Base-by-base conservation (phyloP, 352 stramenopile genomes). In the Phytophthora pini region DNA sequence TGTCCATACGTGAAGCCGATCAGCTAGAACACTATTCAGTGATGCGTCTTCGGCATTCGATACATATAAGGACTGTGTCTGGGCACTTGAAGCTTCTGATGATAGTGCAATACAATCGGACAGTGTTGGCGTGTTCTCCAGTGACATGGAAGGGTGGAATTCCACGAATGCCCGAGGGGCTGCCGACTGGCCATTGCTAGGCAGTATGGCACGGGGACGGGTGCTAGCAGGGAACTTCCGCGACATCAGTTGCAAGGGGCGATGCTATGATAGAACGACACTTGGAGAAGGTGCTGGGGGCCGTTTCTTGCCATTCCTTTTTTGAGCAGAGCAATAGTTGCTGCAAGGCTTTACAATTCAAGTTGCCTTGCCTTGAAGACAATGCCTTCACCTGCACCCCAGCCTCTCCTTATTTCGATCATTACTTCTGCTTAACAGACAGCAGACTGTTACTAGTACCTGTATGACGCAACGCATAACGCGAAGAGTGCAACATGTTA, bases 101-200 rank as follows among this genome's bases (percentile, higher is more conserved):
- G 74, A 22, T 22, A 26, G 34, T 20, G 67, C 36, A 2, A 79
- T 54, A 48, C 79, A 70, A 29, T 82, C 66, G 2, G 70, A 4
- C 5, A 74, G 13, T 13, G 38, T 72, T 24, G 56, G 49, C 2
- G 70, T 70, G 47, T 84, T 67, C 34, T 88, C 80, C 26, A 91
- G 61, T 34, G 82, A 88, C 80, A 91, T 91, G 59, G 80, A 88
- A 27, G 74, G 70, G 58, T 91, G 82, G 57, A 89, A 91, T 52
- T 91, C 82, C 12, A 91, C 70, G 24, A 82, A 80, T 41, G 46
- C 27, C 32, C 52, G 20, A 48, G 10, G n/a, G 26, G 17, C 52
- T 12, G 43, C 22, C n/a, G 56, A 57, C 13, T 17, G 29, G 10
- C 15, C 52, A 59, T 72, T 68, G 32, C 24, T 27, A 20, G 6